Base-by-base conservation (phyloP, 2,329 filamentous ascomycete species). In the Colletotrichum sp. region DNA sequence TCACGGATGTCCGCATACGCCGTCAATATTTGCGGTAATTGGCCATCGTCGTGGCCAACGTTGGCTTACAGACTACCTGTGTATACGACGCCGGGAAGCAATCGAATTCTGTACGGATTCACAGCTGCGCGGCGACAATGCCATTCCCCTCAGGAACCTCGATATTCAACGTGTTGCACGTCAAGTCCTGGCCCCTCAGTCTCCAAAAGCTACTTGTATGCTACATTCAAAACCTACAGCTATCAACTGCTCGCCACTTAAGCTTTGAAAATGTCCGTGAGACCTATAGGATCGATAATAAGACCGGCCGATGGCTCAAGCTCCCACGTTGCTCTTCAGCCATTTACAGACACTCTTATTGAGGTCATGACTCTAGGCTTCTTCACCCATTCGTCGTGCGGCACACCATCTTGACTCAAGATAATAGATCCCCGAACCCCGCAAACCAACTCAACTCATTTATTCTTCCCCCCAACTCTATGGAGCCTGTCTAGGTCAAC, bases 251-350 rank as follows among this genome's bases (percentile, higher is more conserved):
- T 76, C 57, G 69, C 73, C 69, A 76, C 69, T 76, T 73, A 36
- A 73, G 64, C 69, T 73, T 73, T 73, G 8, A 57, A 15, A 60
- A 68, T 39, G 57, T 73, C 70, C 44, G 70, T 76, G 70, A 69
- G 55, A 72, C 36, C 68, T 60, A 55, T 62, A 63, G 34, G 62
- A 55, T 68, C 39, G 32, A 68, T 26, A 64, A 21, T 34, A 75
- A 44, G 39, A 64, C 36, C 73, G 21, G 64, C 44, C 30, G 39
- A 65, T 73, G 73, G 64, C 44, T 64, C 59, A 34, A 69, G 64
- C 69, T 73, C 32, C 44, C 44, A 49, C 18, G 44, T n/a, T 49
- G 44, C n/a, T 49, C 52, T 49, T 62, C 52, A 57, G 12, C 55
- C 71, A 57, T 32, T 69, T 32, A 49, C 73, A 60, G 13, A 39